Evolutionary conservation across 352 stramenopile species (phyloP), one percentile per base, ranked within the genome.

Genomic region (Phytophthora macrochlamydospora): DNA sequence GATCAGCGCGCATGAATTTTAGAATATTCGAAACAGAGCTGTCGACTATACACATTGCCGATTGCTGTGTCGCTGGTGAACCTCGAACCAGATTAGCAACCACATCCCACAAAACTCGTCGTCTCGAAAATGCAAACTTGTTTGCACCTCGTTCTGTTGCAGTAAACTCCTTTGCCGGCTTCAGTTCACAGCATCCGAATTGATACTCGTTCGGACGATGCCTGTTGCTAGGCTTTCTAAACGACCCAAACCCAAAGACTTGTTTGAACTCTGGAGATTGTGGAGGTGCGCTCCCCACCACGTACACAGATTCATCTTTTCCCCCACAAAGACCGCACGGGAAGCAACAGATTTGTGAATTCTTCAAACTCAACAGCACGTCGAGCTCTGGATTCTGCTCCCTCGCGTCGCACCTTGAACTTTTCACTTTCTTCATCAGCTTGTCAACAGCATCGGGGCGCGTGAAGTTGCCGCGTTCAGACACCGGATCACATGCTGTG

Each of bases 51-150:
- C 3, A 31, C 50, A 7, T 60, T 60, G 51, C 61, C 51, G 29
- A 61, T 67, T 8, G 59, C 59, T 30, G n/a, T 43, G 32, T 67
- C 59, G 46, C 52, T 67, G 2, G 56, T 56, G 45, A 45, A 57
- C n/a, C 35, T 2, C 59, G 51, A 24, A 48, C 43, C 4, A 57
- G 35, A 2, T 35, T 43, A 18, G 51, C 40, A 0, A 68, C 40
- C 2, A 68, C 37, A 14, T 68, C 61, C 49, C 53, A 68, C 44
- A 62, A 62, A 1, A 55, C 46, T 45, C 62, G 62, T 11, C 53
- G 28, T 48, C 54, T 13, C 12, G 51, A 58, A 32, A 37, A 68
- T 11, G 38, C 38, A 14, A 49, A 58, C 38, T 68, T 59, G 38
- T 62, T 59, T 30, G 38, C 38, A 11, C 35, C 37, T 29, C 60